These are phyloP conservation scores for Jaapia argillacea DNA, from an alignment of 768 basidiomycete genomes.

Conservation along the genomic window DNA sequence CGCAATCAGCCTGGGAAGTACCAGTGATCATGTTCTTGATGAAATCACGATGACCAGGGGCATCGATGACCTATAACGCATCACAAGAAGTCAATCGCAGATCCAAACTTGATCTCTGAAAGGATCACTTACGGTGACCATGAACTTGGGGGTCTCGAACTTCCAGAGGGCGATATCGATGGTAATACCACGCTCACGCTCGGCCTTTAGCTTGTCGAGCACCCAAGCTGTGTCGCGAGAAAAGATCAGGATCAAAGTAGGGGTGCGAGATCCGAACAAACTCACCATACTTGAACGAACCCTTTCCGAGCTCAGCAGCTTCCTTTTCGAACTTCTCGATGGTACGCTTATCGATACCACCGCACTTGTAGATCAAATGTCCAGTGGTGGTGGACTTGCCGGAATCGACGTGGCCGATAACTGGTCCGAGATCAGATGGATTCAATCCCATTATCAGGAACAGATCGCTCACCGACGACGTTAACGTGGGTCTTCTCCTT, in stretches of 20 bases:
- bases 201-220: constrained; percentile 99
- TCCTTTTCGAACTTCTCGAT: constrained; percentile 99
- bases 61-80: constrained; percentile 80
- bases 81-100: constrained; percentile 4
- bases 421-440: constrained; percentile 30
- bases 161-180: constrained; percentile 99
- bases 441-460: constrained; percentile 18
- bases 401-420: constrained; percentile 99
- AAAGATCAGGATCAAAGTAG: too few species aligned
- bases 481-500: constrained; percentile 96
- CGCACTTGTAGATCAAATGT: constrained; percentile 99
- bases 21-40: constrained; percentile 99
- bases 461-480: constrained; percentile 73
- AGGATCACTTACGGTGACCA: constrained; percentile 66
- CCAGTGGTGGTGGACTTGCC: constrained; percentile 99
- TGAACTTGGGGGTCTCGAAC: constrained; percentile 98
- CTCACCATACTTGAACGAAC: constrained; percentile 95
- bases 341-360: constrained; percentile 99
- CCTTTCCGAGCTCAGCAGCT: constrained; percentile 99
- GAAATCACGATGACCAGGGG: constrained; percentile 99
- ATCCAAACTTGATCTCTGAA: too few species aligned
- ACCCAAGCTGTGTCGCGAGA: constrained; percentile 99
- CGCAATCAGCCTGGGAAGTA: constrained; percentile 99
- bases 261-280: constrained; percentile 13
- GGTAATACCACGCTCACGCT: constrained; percentile 99